Evolutionary conservation across 805 yeast genomes (phyloP).

Genomic region (Nakazawaea laoshanensis): DNA sequence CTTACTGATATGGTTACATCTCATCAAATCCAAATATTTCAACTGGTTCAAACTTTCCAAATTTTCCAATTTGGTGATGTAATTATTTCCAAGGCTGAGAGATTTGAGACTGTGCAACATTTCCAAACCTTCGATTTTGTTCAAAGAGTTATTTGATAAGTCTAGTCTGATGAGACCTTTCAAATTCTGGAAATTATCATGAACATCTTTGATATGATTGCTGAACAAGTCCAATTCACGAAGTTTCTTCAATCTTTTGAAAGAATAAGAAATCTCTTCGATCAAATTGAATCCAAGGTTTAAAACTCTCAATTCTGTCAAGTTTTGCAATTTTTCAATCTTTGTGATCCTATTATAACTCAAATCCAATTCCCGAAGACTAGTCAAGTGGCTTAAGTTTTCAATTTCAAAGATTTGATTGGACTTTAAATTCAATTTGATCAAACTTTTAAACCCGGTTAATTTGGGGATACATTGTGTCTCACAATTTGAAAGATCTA

Average conservation of each 20-base stretch:
- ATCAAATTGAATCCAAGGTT: constrained; percentile 9
- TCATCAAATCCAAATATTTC: constrained; percentile 41
- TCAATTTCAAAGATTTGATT: constrained; percentile 9
- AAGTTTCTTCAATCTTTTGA: constrained; percentile 4
- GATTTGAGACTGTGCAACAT: constrained; percentile 38
- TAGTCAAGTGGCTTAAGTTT: constrained; percentile 6
- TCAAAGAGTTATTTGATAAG: constrained; percentile 7
- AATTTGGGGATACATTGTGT: constrained; percentile 58
- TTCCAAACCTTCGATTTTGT: constrained; percentile 55
- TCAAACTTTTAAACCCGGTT: constrained; percentile 40
- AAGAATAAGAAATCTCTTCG: constrained; percentile 4
- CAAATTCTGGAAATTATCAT: constrained; percentile 48
- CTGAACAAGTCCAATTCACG: constrained; percentile 16
- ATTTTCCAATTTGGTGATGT: constrained; percentile 57
- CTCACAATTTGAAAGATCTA: constrained; percentile 75
- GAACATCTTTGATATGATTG: constrained; percentile 52
- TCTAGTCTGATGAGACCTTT: constrained; percentile 26
- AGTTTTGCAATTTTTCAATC: constrained; percentile 37
- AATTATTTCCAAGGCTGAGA: constrained; percentile 60
- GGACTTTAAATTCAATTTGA: constrained; percentile 54
- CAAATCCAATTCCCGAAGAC: constrained; percentile 8
- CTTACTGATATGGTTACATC: constrained; percentile 5
- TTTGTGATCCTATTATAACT: constrained; percentile 42
- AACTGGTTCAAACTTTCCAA: constrained; percentile 58
- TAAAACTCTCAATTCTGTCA: constrained; percentile 3